phyloP scores from a whole-genome alignment of 106 monocot species.

The Acorus calamus region DNA sequence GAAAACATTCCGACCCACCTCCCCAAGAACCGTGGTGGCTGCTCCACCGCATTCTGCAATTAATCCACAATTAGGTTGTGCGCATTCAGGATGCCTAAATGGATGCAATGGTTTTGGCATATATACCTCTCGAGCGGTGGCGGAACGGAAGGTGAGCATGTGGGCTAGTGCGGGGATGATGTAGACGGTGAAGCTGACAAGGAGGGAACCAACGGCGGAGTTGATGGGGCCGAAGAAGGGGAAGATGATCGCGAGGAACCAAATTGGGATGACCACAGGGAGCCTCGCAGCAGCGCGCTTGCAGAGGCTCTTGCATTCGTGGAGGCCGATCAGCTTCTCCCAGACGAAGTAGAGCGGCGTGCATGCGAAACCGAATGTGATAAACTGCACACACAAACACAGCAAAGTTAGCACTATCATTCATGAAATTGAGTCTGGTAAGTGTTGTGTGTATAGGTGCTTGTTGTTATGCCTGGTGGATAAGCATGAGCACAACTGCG shows the following conservation, averaged over 20 bases:
- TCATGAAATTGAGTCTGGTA: no score
- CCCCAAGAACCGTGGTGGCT: slow-evolving; percentile 16
- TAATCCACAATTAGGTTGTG: no score
- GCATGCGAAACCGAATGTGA: slow-evolving; percentile 97
- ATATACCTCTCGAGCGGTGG: slow-evolving; percentile 65
- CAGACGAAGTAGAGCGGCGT: slow-evolving; percentile 97
- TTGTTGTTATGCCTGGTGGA: slow-evolving; percentile 39
- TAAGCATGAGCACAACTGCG: slow-evolving; percentile 86
- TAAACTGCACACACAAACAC: slow-evolving; percentile 30
- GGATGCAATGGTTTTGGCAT: no score
- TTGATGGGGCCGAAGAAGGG: slow-evolving; percentile 98
- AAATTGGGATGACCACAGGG: slow-evolving; percentile 86
- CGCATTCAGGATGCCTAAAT: no score
- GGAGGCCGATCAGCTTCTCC: slow-evolving; percentile 90
- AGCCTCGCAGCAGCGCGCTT: slow-evolving; percentile 83
- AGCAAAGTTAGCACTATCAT: no score
- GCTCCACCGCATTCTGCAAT: slow-evolving; percentile 23
- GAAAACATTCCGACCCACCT: slow-evolving; percentile 18
- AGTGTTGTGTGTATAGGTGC: no score
- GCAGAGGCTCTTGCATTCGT: slow-evolving; percentile 82
- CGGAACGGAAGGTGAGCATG: slow-evolving; percentile 76
- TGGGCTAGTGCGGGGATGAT: slow-evolving; percentile 83
- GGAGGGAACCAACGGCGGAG: slow-evolving; percentile 79
- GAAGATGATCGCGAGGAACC: slow-evolving; percentile 98
- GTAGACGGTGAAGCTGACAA: slow-evolving; percentile 97